Percentiles rank a stretch among this genome's conserved stretches.
Evolutionary conservation across 768 basidiomycete genomes (phyloP).

Genomic region (Mycena maculata): DNA sequence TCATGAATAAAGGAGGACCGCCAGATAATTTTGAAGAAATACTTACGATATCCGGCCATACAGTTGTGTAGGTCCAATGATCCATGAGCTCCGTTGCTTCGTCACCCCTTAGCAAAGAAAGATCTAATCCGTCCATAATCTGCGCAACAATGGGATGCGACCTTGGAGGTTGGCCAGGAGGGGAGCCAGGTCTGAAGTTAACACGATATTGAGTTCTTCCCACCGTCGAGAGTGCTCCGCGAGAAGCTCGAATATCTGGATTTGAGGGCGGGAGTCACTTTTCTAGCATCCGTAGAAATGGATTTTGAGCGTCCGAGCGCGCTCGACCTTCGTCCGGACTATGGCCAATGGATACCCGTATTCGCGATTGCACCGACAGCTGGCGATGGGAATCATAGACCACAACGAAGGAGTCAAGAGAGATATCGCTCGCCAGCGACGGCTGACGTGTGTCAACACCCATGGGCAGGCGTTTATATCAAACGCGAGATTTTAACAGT

Average conservation of each 20-base stretch:
- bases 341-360: neutral
- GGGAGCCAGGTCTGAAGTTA: neutral
- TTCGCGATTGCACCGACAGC: too few species aligned
- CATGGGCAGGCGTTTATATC: conserved; percentile 6
- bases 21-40: too few species aligned
- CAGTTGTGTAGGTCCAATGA: too few species aligned
- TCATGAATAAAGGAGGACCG: too few species aligned
- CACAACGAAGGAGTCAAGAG: conserved; percentile 12
- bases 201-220: neutral
- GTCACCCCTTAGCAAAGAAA: too few species aligned
- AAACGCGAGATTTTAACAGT: neutral
- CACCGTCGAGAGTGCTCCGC: neutral
- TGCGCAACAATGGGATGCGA: neutral
- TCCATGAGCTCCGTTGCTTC: too few species aligned
- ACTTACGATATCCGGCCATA: too few species aligned
- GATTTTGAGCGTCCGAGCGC: neutral
- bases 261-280: neutral
- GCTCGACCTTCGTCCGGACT: neutral
- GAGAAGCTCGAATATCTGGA: neutral
- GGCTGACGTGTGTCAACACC: conserved; percentile 1
- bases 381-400: too few species aligned
- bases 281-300: neutral
- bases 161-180: neutral
- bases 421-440: conserved; percentile 14
- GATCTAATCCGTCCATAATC: too few species aligned